Conservation (phyloP, 352 stramenopile genomes). For the Globisporangium yorkense region DNA sequence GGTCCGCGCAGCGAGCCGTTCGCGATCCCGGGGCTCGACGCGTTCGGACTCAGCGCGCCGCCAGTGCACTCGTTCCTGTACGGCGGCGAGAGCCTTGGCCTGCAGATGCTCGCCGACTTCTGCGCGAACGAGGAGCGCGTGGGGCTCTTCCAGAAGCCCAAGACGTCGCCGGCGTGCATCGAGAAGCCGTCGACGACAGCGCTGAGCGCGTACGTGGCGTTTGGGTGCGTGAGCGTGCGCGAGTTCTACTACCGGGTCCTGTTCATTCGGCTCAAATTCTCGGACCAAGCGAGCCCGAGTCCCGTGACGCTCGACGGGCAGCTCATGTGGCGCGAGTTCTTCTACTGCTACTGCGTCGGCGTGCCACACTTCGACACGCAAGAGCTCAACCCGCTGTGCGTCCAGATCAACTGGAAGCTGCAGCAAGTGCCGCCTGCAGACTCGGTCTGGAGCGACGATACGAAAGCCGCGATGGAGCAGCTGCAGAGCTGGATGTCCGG, state of each 20-base stretch:
- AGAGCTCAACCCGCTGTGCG: slow-evolving; percentile 85
- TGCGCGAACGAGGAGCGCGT: slow-evolving; percentile 66
- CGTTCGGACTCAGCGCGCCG: slow-evolving; percentile 29
- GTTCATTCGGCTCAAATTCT: slow-evolving; percentile 88
- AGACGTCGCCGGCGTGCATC: slow-evolving; percentile 85
- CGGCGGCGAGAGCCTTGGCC: slow-evolving; percentile 43
- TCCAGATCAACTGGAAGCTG: slow-evolving; percentile 66
- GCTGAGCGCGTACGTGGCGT: slow-evolving; percentile 90
- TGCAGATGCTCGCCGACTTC: slow-evolving; percentile 52
- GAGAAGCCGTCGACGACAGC: slow-evolving; percentile 89
- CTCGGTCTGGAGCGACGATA: slow-evolving; percentile 21
- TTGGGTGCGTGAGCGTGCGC: slow-evolving; percentile 85
- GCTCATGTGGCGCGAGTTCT: slow-evolving; percentile 95
- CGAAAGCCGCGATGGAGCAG: slow-evolving; percentile 46
- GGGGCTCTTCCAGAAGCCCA: slow-evolving; percentile 94
- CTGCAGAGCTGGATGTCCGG: slow-evolving; percentile 87
- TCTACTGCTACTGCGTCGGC: slow-evolving; percentile 72
- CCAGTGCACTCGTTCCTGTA: slow-evolving; percentile 38
- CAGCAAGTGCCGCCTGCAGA: slow-evolving; percentile 19
- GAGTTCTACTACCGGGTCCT: slow-evolving; percentile 78
- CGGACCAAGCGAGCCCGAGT: slow-evolving; percentile 63
- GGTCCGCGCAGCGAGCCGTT: slow-evolving; percentile 27
- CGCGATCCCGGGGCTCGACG: slow-evolving; percentile 28
- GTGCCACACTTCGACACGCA: slow-evolving; percentile 87
- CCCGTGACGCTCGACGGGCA: slow-evolving; percentile 91